Base-by-base conservation (phyloP, 306 rosid species). In the Purshia tridentata region DNA sequence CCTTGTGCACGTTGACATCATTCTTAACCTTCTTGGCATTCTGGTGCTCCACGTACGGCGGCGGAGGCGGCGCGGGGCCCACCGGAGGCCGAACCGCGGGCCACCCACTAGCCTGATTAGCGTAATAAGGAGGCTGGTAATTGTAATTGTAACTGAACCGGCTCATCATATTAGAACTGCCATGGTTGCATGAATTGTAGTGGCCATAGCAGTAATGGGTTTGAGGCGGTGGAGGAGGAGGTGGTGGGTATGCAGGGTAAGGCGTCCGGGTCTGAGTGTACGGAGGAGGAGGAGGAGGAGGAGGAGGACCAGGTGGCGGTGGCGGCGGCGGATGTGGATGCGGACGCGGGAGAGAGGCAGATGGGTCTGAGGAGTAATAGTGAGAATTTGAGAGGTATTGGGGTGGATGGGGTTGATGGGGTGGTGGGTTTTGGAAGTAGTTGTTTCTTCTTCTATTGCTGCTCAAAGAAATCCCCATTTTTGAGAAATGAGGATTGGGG, bases 381-480 rank as follows among this genome's bases (percentile, higher is more conserved):
- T 72, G 83, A 45, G 89, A 65, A 54, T 67, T 62, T 13, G 59
- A 70, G 80, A 65, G 68, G 83, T 6, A 77, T 70, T 14, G 76
- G 61, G 5, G 80, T 67, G 51, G 73, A 58, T 48, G 83, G 16
- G 80, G 90, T 16, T 81, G 70, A 42, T 67, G 40, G 63, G 69
- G 86, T 49, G 69, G 70, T 69, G 81, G 86, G 72, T 72, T 44
- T 16, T 75, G 90, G 70, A 67, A 60, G 40, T 89, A 78, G 75
- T 59, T 69, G 86, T 80, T 78, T 70, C 88, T 77, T 82, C 96
- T 82, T 74, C 91, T 77, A 58, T 70, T 75, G 82, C 79, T 76
- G 62, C 97, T 84, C 88, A 88, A 80, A n/a, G 92, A 91, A 84
- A 69, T 84, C 42, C 98, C 97, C 98, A 91, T 93, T 57, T 72